Base-by-base conservation (phyloP, 768 basidiomycete genomes). In the Leccinum aurantiacum region DNA sequence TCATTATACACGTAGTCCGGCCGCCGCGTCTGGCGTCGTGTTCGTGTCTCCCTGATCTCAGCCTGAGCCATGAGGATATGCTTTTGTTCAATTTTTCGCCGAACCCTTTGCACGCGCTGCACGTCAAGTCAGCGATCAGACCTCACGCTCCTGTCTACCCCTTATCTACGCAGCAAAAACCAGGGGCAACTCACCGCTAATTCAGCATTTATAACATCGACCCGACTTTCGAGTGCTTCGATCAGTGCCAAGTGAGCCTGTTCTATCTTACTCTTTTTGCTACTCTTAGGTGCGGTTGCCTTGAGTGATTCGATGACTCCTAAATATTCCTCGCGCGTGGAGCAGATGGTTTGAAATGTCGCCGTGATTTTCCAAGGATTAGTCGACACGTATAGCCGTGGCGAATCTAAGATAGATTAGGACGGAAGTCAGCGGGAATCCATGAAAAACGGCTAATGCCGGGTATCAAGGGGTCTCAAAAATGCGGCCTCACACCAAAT, bases 301-400 rank as follows among this genome's bases (percentile, higher is more conserved):
- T 88, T 89, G 64, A 94, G 71, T 52, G 79, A 77, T 63, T 86
- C 85, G 58, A 93, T 79, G 48, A 84, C 70, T 6, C 76, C 77
- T n/a, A 85, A 57, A 67, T 93, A 93, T 69, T 94, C 90, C 53
- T 86, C 86, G 49, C 82, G 81, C 14, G 89, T 87, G 4, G 89
- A 87, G 14, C 89, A 83, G 55, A 89, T 74, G 11, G 87, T 80
- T 65, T 86, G 81, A 67, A 94, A 90, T 15, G 88, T 87, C 33
- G 90, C 87, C 9, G 87, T 84, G 47, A 87, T 87, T 77, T 93
- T 95, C 91, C 91, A 95, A 22, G 93, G 93, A 73, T 95, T 95
- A 14, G 89, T 90, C 35, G 92, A 93, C 41, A 83, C 77, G 69
- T 91, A 95, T 55, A 94, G 75, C 60, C 93, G 85, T 25, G 92